Evolutionary conservation across 2,329 filamentous ascomycete species (phyloP).

Genomic region (Colletotrichum plurivorum): DNA sequence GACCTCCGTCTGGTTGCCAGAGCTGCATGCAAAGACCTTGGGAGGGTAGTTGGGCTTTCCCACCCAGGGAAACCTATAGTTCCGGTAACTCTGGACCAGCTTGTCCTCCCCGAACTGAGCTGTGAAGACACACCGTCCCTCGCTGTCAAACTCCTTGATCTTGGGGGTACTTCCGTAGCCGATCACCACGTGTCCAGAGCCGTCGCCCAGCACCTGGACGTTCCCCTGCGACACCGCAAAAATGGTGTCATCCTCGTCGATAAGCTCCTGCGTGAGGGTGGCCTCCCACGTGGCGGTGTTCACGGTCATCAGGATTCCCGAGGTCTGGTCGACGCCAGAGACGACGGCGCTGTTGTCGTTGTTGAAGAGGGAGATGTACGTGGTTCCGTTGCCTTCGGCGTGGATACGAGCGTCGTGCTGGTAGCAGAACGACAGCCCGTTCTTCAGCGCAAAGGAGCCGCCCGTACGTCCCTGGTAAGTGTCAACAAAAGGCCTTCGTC

Average conservation of each 20-base stretch:
- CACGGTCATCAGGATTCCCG: conserved; percentile 44
- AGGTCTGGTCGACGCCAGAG: conserved; percentile 43
- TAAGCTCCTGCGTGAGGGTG: conserved; percentile 43
- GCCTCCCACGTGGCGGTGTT: conserved; percentile 47
- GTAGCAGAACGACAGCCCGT: conserved; percentile 51
- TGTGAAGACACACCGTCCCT: conserved; percentile 67
- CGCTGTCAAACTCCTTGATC: conserved; percentile 60
- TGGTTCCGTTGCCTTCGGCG: conserved; percentile 40
- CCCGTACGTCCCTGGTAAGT: conserved; percentile 12
- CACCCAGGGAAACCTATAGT: conserved; percentile 68
- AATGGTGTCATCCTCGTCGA: conserved; percentile 47
- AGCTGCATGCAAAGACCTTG: conserved; percentile 24
- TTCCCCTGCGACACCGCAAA: conserved; percentile 63
- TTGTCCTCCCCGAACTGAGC: conserved; percentile 59
- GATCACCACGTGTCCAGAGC: conserved; percentile 66
- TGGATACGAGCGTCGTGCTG: conserved; percentile 52
- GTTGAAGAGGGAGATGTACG: conserved; percentile 52
- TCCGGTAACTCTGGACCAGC: conserved; percentile 67
- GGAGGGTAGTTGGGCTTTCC: conserved; percentile 54
- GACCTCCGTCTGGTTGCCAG: conserved; percentile 29
- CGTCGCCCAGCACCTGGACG: conserved; percentile 63
- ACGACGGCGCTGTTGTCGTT: conserved; percentile 49
- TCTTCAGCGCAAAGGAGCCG: conserved; percentile 36
- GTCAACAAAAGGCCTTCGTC: not conserved
- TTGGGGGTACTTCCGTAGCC: conserved; percentile 69